Conservation (phyloP, 1,139 yeast genomes). For the Debaryomyces psychrophilus region DNA sequence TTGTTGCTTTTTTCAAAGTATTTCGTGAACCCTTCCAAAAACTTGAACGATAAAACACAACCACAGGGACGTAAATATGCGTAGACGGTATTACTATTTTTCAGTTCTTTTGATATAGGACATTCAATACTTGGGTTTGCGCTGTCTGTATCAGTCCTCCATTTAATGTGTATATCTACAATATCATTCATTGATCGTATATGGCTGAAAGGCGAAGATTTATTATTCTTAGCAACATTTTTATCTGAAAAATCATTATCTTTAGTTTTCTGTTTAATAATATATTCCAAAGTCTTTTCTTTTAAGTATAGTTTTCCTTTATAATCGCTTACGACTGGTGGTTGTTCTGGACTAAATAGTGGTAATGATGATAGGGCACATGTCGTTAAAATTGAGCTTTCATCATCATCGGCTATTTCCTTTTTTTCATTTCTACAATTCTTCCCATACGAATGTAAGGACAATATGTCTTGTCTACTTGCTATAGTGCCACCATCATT, state of each 20-base stretch:
- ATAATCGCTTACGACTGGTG: slow-evolving; percentile 71
- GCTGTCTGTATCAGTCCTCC: slow-evolving; percentile 27
- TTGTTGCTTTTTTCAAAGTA: slow-evolving; percentile 14
- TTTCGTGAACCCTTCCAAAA: slow-evolving; percentile 23
- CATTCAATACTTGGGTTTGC: slow-evolving; percentile 44
- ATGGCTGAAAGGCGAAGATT: slow-evolving; percentile 35
- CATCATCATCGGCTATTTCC: slow-evolving; percentile 44
- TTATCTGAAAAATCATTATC: slow-evolving; percentile 24
- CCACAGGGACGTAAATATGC: slow-evolving; percentile 45
- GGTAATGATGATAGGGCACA: slow-evolving; percentile 38
- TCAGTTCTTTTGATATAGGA: slow-evolving; percentile 40
- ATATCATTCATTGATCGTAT: slow-evolving; percentile 41
- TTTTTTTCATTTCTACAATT: slow-evolving; percentile 16
- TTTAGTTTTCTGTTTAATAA: slow-evolving; percentile 40
- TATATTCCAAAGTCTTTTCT: slow-evolving; percentile 62
- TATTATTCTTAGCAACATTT: slow-evolving; percentile 21
- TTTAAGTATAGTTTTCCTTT: slow-evolving; percentile 72
- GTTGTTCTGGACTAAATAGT: slow-evolving; percentile 19
- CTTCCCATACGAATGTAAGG: slow-evolving; percentile 23
- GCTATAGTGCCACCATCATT: slow-evolving; percentile 58
- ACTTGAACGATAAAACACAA: slow-evolving; percentile 36
- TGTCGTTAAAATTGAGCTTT: slow-evolving; percentile 15
- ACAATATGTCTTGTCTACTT: slow-evolving; percentile 44
- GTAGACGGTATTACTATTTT: slow-evolving; percentile 30
- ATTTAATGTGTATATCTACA: slow-evolving; percentile 29